Percentiles rank a stretch among this genome's conserved stretches.
Evolutionary conservation across 148 eudicot genomes (phyloP).

Genomic region (Fallopia convolvulus): DNA sequence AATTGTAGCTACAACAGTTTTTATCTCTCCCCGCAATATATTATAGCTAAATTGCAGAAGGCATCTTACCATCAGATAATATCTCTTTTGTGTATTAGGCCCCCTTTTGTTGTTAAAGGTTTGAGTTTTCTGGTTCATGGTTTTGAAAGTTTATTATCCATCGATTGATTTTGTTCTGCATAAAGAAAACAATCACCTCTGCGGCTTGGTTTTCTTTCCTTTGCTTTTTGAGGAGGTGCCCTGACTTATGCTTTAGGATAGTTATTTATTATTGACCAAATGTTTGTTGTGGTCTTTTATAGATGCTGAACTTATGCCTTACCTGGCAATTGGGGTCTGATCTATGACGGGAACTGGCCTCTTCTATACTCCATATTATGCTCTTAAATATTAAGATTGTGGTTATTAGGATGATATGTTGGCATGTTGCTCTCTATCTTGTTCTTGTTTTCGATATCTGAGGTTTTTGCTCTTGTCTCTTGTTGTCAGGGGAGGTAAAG

Average conservation of each 20-base stretch:
- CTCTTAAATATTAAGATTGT: background rate
- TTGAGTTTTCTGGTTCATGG: background rate
- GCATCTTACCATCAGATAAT: too few species aligned
- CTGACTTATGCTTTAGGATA: background rate
- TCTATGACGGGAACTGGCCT: background rate
- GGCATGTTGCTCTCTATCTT: background rate
- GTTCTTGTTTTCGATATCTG: background rate
- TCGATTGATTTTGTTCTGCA: background rate
- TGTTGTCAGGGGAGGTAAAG: constrained; percentile 51
- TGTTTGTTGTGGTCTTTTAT: background rate
- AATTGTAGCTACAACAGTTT: background rate
- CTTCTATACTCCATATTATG: background rate
- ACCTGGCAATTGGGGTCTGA: background rate
- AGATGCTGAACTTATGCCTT: background rate
- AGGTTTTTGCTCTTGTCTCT: background rate
- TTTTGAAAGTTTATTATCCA: background rate
- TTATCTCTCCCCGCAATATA: too few species aligned
- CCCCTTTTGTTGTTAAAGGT: background rate
- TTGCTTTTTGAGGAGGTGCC: background rate
- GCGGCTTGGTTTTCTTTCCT: background rate
- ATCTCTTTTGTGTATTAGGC: background rate
- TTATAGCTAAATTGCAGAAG: too few species aligned
- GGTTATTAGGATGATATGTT: background rate
- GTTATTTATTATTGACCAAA: background rate
- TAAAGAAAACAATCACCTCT: background rate